Base-by-base conservation (phyloP, 2,329 filamentous ascomycete species). In the Pseudopyrenochaeta lycopersici region DNA sequence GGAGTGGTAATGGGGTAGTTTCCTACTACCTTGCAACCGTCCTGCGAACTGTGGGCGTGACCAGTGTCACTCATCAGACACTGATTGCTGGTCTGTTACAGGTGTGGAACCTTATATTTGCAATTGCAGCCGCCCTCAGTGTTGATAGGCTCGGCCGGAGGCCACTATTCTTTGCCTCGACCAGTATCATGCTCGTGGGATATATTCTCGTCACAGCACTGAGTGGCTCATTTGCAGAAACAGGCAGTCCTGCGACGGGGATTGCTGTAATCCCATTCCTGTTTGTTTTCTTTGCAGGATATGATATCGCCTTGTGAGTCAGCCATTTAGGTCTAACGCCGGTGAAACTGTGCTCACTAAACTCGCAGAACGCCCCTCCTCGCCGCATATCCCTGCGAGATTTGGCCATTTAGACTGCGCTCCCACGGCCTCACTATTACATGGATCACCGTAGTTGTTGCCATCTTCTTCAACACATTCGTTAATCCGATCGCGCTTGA, bases 61-160 rank as follows among this genome's bases (percentile, higher is more conserved):
- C 71, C 1, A 66, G 65, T 21, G 61, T 67, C 3, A 61, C 60
- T 2, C 57, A 69, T 12, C 74, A 77, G 52, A 67, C 73, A 1
- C 54, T 72, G 18, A 78, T 80, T 53, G 76, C 77, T 38, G 58
- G 60, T 3, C 60, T 62, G n/a, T 63, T 80, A 2, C 71, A 78
- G 17, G 71, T 80, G 41, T 76, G 75, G 70, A 79, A 77, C 49
- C 62, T 77, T 2, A 14, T 59, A 3, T 54, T 76, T 38, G 70
- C 78, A 14, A 54, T 74, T 10, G 54, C 57, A 2, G 75, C 74
- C 18, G 77, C 76, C 38, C 70, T 79, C 18, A 68, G 73, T 15
- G 74, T 77, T 10, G 77, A 81, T 53, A 70, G 68, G 30, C 63
- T 75, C n/a, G 78, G 80, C 4, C 76, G 80, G 1, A 72, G 79